Evolutionary conservation across 1,284 basidiomycete species (phyloP), one percentile per base, ranked within the genome.

Genomic region (Ustilago crameri): DNA sequence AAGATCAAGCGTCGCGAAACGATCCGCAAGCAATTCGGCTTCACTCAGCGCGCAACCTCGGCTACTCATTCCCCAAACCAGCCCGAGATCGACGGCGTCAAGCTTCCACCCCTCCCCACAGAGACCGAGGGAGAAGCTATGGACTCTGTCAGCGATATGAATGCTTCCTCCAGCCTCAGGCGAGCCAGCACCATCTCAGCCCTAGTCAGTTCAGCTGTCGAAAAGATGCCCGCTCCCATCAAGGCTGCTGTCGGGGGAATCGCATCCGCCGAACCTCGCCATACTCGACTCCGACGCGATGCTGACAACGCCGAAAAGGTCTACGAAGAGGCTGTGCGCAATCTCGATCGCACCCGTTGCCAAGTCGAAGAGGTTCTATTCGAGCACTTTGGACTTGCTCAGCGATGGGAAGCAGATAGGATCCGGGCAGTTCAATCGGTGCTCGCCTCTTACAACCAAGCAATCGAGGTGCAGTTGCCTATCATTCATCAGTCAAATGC

Each of bases 21-120:
- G 20, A 52, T 82, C 18, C 78, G 81, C 32, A 74, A 81, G 52
- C 80, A 82, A 50, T 82, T 82, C 43, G 81, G 81, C 35, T 82
- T 82, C 60, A 57, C 67, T 26, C 56, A 66, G 26, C 60, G 75
- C 14, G 51, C 61, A n/a, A 53, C 51, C 37, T 61, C 66, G 23
- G 65, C 56, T 8, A 58, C 51, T 9, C 52, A 59, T 5, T 18
- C 41, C 23, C 23, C 41, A 9, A 22, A 32, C 34, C 44, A 53
- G 10, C 20, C 47, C 8, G 62, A 72, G 26, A 50, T 71, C 23
- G 66, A 45, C 17, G 59, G 67, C 9, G 61, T 76, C 32, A 70
- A 65, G 40, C 59, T 68, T 1, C 74, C 70, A 2, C 60, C 66
- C 4, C 62, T 68, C 12, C 75, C 70, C n/a, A 67, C 55, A 47